Conservation (phyloP, 768 basidiomycete genomes). For the Rhodotorula kratochvilovae region DNA sequence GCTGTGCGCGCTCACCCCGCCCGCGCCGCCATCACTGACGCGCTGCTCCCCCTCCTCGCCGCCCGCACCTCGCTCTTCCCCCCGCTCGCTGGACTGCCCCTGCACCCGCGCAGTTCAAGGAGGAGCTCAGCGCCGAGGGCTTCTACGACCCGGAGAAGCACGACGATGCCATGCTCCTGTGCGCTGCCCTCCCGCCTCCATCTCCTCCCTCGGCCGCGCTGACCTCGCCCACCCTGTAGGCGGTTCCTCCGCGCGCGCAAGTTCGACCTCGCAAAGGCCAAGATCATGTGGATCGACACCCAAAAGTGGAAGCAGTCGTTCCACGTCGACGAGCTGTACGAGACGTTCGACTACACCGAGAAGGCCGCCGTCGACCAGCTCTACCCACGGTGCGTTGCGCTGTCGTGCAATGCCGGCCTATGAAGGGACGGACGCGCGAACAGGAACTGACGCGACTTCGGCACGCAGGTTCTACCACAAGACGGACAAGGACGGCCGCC, state of each 20-base stretch:
- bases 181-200: slow-evolving; percentile 18
- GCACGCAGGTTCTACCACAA: slow-evolving; percentile 77
- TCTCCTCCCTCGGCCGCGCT: background rate
- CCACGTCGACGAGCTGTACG: slow-evolving; percentile 64
- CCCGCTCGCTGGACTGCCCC: background rate
- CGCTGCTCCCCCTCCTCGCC: background rate
- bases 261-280: slow-evolving; percentile 77
- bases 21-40: background rate
- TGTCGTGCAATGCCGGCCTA: background rate
- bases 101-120: slow-evolving; percentile 53
- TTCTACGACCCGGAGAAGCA: slow-evolving; percentile 61
- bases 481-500: slow-evolving; percentile 93
- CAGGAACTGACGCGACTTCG: slow-evolving; percentile 9
- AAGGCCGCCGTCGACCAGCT: slow-evolving; percentile 77
- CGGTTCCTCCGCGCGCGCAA: slow-evolving; percentile 87
- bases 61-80: background rate
- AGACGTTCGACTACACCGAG: slow-evolving; percentile 82
- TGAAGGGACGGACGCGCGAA: too few relatives aligned
- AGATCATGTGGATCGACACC: slow-evolving; percentile 71
- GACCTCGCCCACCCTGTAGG: slow-evolving; percentile 44
- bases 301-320: slow-evolving; percentile 89
- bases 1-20: background rate
- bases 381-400: slow-evolving; percentile 89
- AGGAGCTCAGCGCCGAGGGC: slow-evolving; percentile 61
- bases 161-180: slow-evolving; percentile 65